These are phyloP conservation scores for Asterionellopsis glacialis DNA, from an alignment of 108 stramenopile genomes.

Conservation along the genomic window DNA sequence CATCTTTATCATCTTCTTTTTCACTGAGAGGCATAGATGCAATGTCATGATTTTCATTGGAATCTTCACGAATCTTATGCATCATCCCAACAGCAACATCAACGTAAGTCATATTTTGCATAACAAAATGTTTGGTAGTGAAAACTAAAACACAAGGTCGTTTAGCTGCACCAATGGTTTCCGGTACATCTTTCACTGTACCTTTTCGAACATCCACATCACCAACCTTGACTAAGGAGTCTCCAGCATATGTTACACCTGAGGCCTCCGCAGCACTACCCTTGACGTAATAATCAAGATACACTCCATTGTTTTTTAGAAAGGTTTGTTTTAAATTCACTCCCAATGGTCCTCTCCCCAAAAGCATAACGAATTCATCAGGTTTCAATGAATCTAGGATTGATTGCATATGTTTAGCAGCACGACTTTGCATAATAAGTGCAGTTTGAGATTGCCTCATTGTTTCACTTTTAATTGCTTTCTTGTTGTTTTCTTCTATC, in stretches of 20 bases:
- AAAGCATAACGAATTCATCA: constrained; percentile 63
- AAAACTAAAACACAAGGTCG: constrained; percentile 67
- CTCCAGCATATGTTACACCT: constrained; percentile 63
- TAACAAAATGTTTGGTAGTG: constrained; percentile 25
- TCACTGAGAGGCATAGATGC: not conserved
- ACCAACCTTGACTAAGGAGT: constrained; percentile 61
- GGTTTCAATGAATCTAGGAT: constrained; percentile 43
- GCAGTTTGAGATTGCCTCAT: constrained; percentile 32
- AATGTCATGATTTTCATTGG: no score
- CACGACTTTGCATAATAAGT: constrained; percentile 38
- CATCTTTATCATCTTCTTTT: constrained; percentile 1
- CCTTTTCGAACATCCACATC: constrained; percentile 57
- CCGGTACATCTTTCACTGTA: constrained; percentile 63
- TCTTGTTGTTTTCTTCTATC: not conserved
- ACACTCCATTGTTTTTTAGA: constrained; percentile 69
- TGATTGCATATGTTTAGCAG: constrained; percentile 44
- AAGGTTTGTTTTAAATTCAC: constrained; percentile 79
- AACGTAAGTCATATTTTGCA: constrained; percentile 48
- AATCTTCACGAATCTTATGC: constrained; percentile 20
- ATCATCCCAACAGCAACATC: constrained; percentile 50
- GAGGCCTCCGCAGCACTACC: constrained; percentile 71
- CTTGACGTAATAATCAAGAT: constrained; percentile 65
- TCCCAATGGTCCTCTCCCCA: constrained; percentile 75
- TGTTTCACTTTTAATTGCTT: constrained; percentile 1
- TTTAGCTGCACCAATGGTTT: constrained; percentile 49